Evolutionary conservation across 306 rosid genomes (phyloP), one percentile per base, ranked within the genome.

Genomic region (Begonia loranthoides): DNA sequence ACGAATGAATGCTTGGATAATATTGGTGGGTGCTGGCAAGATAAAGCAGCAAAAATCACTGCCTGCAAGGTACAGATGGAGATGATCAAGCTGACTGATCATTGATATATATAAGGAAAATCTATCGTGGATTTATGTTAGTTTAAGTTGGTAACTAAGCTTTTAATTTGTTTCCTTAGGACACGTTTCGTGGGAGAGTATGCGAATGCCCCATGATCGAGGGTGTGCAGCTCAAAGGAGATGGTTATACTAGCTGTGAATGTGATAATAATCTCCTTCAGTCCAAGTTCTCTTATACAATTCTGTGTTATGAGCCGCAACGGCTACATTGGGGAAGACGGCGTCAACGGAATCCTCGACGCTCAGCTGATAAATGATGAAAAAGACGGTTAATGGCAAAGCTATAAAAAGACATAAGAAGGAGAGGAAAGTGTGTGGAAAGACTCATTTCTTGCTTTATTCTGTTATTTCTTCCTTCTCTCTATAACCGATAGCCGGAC

Each of bases 141-240:
- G 50, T 51, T 53, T 65, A 16, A 24, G 64, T 45, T 51, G 17
- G 13, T 60, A 56, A 48, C 56, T 39, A 57, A 47, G 22, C 16
- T 41, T 50, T 58, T 48, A 50, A 16, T 61, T 12, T 60, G 15
- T 64, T 57, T 78, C 48, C 44, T 39, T 76, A 90, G 97, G 97
- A 90, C 65, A 90, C 97, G 13, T 90, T 85, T 67, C 97, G 97
- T 45, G 97, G 97, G 56, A 77, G 97, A 74, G 83, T 90, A 55
- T 90, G 97, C 49, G 87, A 90, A 66, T 90, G 97, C 74, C 97
- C 97, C 50, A 50, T 79, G 54, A 78, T 85, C 57, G 94, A 85
- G 65, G 97, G 97, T 46, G 94, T 90, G 78, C 94, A 85, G 74
- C 83, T 90, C 70, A 90, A 85, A 78, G 97, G 97, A 74, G 97